Evolutionary conservation across 306 rosid genomes (phyloP).

Genomic region (Bauhinia variegata): DNA sequence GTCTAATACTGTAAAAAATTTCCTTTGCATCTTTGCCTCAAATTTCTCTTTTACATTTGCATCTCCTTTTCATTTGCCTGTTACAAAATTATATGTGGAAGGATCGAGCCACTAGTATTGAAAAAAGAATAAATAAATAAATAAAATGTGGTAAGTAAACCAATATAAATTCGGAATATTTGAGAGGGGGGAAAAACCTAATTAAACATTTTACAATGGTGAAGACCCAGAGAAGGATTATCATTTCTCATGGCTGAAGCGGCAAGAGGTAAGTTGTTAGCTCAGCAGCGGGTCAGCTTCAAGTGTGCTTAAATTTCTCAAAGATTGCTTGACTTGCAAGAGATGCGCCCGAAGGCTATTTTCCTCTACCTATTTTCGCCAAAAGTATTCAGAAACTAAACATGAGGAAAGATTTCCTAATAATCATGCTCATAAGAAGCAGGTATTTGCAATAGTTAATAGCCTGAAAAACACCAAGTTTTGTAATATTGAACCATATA

Average conservation of each 20-base stretch:
- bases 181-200: slow-evolving; percentile 24
- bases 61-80: slow-evolving; percentile 51
- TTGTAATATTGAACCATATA: slow-evolving; percentile 2
- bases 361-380: slow-evolving; percentile 73
- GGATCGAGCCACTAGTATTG: slow-evolving; percentile 48
- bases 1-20: neutral
- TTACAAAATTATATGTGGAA: slow-evolving; percentile 64
- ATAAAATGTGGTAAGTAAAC: slow-evolving; percentile 26
- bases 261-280: slow-evolving; percentile 43
- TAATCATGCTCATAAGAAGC: slow-evolving; percentile 4
- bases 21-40: slow-evolving; percentile 29
- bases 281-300: slow-evolving; percentile 53
- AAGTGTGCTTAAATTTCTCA: slow-evolving; percentile 45
- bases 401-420: slow-evolving; percentile 30
- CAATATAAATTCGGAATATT: slow-evolving; percentile 39
- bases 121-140: slow-evolving; percentile 20
- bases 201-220: slow-evolving; percentile 52
- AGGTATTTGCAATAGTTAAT: neutral
- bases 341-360: slow-evolving; percentile 81
- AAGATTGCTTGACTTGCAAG: slow-evolving; percentile 69
- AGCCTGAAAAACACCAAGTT: too few relatives aligned
- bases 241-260: slow-evolving; percentile 43
- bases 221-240: slow-evolving; percentile 39
- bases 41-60: slow-evolving; percentile 47
- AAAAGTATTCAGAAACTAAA: slow-evolving; percentile 34